Evolutionary conservation across 202 grass and related monocot species (phyloP), one percentile per base, ranked within the genome.

Genomic region (Schoenoplectus triqueter): DNA sequence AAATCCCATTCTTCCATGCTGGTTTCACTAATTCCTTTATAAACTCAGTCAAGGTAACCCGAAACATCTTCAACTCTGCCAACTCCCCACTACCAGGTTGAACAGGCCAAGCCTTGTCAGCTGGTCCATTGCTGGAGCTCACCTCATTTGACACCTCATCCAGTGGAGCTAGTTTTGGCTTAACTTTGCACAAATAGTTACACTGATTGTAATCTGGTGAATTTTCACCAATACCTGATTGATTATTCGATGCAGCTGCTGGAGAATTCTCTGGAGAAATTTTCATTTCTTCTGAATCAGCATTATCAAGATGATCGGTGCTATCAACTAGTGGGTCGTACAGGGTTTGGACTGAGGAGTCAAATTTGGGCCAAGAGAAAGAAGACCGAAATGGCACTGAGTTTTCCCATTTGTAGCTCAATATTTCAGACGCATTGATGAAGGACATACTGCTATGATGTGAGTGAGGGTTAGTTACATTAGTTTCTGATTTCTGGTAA

Each of bases 21-120:
- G 87, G 83, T 73, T 85, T 89, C 65, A 89, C 17, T 56, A 89
- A 77, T 65, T 89, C 83, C 39, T 89, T 89, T 39, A 89, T 65
- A 73, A 75, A 82, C 20, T 89, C 76, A 13, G 73, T 77, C 78
- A 89, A 89, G 49, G 87, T 83, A 77, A 62, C n/a, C 70, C 46
- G 80, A 49, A 86, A 82, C 9, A 47, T 64, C 61, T 76, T 70
- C 8, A 71, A 66, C 65, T 45, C 81, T 47, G 45, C 82, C 20
- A 49, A 63, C 17, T 86, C 81, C 62, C 44, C 13, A 5, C 31
- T 59, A 60, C 20, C 22, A 39, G 81, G 22, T 83, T 41, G 81
- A 71, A 19, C 65, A 47, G 81, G 17, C 75, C 22, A 42, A 60
- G 39, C 14, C 22, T 11, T 67, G 7, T 31, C 7, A 46, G 42